Evolutionary conservation across 2,329 filamentous ascomycete species (phyloP).

Genomic region (Raffaelea albimanens): DNA sequence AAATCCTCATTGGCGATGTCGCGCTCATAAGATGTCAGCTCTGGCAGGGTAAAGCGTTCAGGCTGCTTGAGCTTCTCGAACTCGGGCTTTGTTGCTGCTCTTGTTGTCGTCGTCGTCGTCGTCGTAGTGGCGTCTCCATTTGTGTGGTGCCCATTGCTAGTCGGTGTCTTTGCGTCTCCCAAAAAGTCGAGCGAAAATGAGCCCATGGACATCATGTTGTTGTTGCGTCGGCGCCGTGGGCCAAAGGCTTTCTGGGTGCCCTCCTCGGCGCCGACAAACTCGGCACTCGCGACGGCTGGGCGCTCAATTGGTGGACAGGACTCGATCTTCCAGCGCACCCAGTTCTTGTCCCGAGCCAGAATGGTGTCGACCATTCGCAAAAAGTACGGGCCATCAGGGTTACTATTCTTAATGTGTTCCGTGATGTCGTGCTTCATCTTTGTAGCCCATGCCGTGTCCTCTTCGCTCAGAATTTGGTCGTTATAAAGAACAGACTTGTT

Average conservation of each 20-base stretch:
- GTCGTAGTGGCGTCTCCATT: no score
- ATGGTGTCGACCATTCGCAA: conserved; percentile 96
- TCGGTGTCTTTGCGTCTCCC: conserved; percentile 47
- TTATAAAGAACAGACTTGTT: conserved; percentile 85
- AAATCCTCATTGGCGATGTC: conserved; percentile 73
- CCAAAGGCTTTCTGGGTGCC: conserved; percentile 55
- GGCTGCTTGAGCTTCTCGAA: conserved; percentile 61
- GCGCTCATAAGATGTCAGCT: conserved; percentile 59
- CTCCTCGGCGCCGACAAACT: conserved; percentile 61
- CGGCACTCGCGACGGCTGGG: conserved; percentile 57
- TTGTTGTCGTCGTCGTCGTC: conserved; percentile 30
- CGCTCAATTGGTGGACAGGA: conserved; percentile 81
- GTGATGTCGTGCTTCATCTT: conserved; percentile 72
- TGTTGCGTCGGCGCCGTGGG: conserved; percentile 58
- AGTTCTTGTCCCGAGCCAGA: conserved; percentile 91
- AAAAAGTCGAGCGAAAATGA: conserved; percentile 73
- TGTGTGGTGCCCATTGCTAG: no score
- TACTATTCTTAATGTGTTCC: conserved; percentile 69
- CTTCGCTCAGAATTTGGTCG: conserved; percentile 65
- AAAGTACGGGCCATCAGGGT: conserved; percentile 80
- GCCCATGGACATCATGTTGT: conserved; percentile 60
- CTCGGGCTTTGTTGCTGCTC: conserved; percentile 17
- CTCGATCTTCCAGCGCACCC: conserved; percentile 97
- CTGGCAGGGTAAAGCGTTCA: conserved; percentile 58
- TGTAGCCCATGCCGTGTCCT: conserved; percentile 82